Evolutionary conservation across 2,329 filamentous ascomycete genomes (phyloP).

Genomic region (Thyridium curvatum): DNA sequence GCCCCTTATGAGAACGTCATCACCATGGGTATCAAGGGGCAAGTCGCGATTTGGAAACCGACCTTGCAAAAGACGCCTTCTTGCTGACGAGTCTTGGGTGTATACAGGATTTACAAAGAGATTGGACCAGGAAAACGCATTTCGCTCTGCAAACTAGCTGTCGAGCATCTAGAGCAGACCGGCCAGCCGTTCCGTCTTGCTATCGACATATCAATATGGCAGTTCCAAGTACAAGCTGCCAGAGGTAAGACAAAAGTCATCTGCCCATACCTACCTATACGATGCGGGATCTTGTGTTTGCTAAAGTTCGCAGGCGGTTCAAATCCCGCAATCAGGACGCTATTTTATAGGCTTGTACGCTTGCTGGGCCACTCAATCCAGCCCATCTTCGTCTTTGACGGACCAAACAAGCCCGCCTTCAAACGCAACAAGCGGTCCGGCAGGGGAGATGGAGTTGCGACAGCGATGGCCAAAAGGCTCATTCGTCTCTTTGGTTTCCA

Average conservation of each 20-base stretch:
- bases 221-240: slow-evolving; percentile 85
- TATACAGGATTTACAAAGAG: slow-evolving; percentile 74
- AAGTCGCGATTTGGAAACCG: slow-evolving; percentile 10
- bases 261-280: too few species aligned
- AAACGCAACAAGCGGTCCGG: slow-evolving; percentile 76
- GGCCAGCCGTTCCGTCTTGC: slow-evolving; percentile 75
- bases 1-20: slow-evolving; percentile 1
- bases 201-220: slow-evolving; percentile 95
- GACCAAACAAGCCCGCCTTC: slow-evolving; percentile 53
- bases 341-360: slow-evolving; percentile 80
- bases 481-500: slow-evolving; percentile 81
- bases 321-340: slow-evolving; percentile 83
- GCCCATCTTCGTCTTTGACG: slow-evolving; percentile 49
- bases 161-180: slow-evolving; percentile 66
- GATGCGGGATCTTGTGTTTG: too few species aligned
- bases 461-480: slow-evolving; percentile 74
- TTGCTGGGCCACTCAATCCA: slow-evolving; percentile 43
- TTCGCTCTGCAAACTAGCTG: slow-evolving; percentile 74
- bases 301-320: slow-evolving; percentile 66
- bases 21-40: slow-evolving; percentile 63
- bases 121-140: slow-evolving; percentile 76
- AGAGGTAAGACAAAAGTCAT: too few species aligned
- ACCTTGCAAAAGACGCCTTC: too few species aligned
- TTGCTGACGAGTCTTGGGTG: too few species aligned
- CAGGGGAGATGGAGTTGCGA: slow-evolving; percentile 59